Conservation (phyloP, 306 rosid genomes). For the Macrotyloma uniflorum region DNA sequence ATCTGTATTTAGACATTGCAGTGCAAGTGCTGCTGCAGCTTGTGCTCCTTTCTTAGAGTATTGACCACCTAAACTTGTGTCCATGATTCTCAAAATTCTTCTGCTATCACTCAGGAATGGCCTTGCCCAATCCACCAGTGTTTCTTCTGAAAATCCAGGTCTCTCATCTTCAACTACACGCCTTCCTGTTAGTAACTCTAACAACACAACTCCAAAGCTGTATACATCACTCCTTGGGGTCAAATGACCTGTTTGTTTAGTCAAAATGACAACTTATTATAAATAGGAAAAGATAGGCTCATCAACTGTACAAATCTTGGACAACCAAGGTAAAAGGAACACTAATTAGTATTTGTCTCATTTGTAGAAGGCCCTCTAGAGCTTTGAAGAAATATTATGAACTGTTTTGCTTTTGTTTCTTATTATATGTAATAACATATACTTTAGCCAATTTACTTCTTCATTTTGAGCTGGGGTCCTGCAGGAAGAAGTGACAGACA, state of each 20-base stretch:
- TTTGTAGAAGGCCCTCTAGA: background rate
- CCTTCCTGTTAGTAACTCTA: slow-evolving; percentile 81
- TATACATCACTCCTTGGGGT: slow-evolving; percentile 85
- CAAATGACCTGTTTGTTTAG: slow-evolving; percentile 74
- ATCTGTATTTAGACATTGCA: slow-evolving; percentile 67
- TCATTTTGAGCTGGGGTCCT: background rate
- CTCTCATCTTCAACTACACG: slow-evolving; percentile 60
- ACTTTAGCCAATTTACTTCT: background rate
- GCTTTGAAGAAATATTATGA: background rate
- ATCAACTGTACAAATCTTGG: background rate
- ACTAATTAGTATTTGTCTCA: background rate
- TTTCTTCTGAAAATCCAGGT: slow-evolving; percentile 56
- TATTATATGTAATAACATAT: background rate
- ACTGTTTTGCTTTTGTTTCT: background rate
- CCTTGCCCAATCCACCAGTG: slow-evolving; percentile 86
- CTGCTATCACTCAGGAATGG: slow-evolving; percentile 67
- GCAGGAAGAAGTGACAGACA: background rate
- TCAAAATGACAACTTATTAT: background rate
- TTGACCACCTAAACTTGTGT: slow-evolving; percentile 79
- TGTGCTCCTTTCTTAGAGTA: slow-evolving; percentile 85
- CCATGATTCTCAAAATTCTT: slow-evolving; percentile 82
- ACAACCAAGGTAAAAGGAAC: background rate
- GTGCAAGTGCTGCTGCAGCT: slow-evolving; percentile 73
- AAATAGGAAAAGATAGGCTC: background rate
- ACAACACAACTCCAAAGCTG: slow-evolving; percentile 82